phyloP scores from a whole-genome alignment of 352 stramenopile genomes.

The Phytophthora tubulina region DNA sequence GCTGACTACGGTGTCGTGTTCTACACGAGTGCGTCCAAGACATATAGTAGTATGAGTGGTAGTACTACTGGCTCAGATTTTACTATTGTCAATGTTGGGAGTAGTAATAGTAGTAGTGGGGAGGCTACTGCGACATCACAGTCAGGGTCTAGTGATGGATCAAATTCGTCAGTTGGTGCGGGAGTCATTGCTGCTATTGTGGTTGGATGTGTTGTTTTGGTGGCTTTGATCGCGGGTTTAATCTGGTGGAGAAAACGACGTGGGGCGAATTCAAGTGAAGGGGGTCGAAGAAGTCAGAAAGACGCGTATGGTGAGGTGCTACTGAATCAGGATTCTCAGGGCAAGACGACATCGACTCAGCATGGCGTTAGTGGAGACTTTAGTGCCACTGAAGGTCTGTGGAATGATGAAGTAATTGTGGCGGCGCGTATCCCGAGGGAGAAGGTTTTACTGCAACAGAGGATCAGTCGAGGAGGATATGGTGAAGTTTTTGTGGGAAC shows the following conservation, averaged over 20 bases:
- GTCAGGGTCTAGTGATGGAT: neutral
- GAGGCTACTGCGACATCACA: neutral
- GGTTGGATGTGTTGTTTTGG: slow-evolving; percentile 9
- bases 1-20: slow-evolving; percentile 28
- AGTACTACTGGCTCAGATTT: slow-evolving; percentile 26
- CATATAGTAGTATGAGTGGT: slow-evolving; percentile 20
- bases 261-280: neutral
- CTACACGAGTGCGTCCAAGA: slow-evolving; percentile 23
- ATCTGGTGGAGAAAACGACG: slow-evolving; percentile 16
- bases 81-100: slow-evolving; percentile 16
- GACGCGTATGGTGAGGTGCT: slow-evolving; percentile 17
- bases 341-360: slow-evolving; percentile 11
- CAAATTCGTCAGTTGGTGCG: slow-evolving; percentile 15
- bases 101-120: slow-evolving; percentile 1
- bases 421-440: slow-evolving; percentile 46
- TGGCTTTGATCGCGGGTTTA: slow-evolving; percentile 6
- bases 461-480: slow-evolving; percentile 50
- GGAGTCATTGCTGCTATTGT: slow-evolving; percentile 34
- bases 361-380: slow-evolving; percentile 7
- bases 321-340: slow-evolving; percentile 21
- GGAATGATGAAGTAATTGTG: slow-evolving; percentile 38
- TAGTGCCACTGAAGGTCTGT: slow-evolving; percentile 12
- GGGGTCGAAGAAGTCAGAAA: neutral
- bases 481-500: slow-evolving; percentile 50
- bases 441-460: slow-evolving; percentile 42